Evolutionary conservation across 495 filamentous ascomycete species (phyloP).

Genomic region (Penicillium manginii): DNA sequence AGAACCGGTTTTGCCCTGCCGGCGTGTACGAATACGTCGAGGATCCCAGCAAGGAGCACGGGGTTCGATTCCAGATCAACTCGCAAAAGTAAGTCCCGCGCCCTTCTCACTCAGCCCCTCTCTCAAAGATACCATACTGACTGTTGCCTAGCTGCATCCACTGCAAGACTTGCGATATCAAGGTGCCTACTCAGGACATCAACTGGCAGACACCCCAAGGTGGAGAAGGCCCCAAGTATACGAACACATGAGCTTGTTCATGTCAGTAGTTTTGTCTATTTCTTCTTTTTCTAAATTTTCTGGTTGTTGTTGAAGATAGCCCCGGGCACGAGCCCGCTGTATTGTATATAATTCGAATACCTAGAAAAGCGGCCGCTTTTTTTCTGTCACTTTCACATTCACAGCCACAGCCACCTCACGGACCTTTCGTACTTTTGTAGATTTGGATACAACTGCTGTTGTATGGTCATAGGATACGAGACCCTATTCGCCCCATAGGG

Average conservation of each 20-base stretch:
- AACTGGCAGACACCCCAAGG: constrained; percentile 96
- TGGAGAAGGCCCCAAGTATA: constrained; percentile 95
- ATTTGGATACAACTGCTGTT: background rate
- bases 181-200: constrained; percentile 94
- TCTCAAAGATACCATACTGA: constrained; percentile 29
- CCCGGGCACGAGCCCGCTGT: background rate
- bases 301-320: constrained; percentile 5
- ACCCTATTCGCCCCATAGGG: background rate
- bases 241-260: constrained; percentile 67
- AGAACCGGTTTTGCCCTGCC: constrained; percentile 99
- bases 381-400: too few species aligned
- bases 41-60: constrained; percentile 77
- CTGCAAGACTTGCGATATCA: constrained; percentile 99
- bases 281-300: too few species aligned
- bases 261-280: background rate
- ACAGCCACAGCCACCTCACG: background rate
- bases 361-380: constrained; percentile 13
- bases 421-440: constrained; percentile 1
- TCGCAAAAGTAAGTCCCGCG: constrained; percentile 81
- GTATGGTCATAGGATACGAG: too few species aligned
- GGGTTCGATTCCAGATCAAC: constrained; percentile 97
- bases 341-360: constrained; percentile 2
- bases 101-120: background rate
- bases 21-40: constrained; percentile 99
- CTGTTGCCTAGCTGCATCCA: constrained; percentile 78